These are phyloP conservation scores for Pseudocercospora pini-densiflorae DNA, from an alignment of 2,329 filamentous ascomycete genomes.

Conservation along the genomic window DNA sequence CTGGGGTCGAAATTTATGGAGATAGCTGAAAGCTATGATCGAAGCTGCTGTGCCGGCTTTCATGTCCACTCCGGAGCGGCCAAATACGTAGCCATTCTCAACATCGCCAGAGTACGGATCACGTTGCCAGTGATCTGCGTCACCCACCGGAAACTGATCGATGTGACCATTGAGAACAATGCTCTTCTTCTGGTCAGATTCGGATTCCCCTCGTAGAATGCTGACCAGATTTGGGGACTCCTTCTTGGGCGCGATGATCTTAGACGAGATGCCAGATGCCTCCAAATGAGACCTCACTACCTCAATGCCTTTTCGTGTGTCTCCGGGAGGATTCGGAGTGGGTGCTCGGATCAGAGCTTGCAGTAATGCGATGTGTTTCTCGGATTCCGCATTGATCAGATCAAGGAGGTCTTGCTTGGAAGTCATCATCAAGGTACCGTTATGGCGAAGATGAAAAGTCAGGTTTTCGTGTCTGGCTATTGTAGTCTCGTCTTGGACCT, in stretches of 20 bases:
- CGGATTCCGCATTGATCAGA: constrained; percentile 34
- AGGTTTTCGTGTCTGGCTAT: not conserved
- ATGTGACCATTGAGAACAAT: constrained; percentile 51
- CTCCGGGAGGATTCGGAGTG: constrained; percentile 47
- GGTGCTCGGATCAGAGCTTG: constrained; percentile 42
- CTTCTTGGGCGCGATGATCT: constrained; percentile 39
- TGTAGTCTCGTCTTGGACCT: not conserved
- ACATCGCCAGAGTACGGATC: constrained; percentile 46
- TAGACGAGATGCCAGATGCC: constrained; percentile 23
- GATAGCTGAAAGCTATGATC: constrained; percentile 45
- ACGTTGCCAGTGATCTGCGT: constrained; percentile 41
- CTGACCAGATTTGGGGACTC: constrained; percentile 44
- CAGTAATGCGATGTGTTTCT: constrained; percentile 38
- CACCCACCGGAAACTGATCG: constrained; percentile 47
- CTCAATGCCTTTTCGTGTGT: constrained; percentile 42
- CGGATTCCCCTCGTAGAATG: constrained; percentile 33
- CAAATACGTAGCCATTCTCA: constrained; percentile 41
- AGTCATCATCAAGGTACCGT: not conserved
- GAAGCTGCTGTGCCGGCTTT: constrained; percentile 49
- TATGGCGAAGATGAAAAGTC: not conserved
- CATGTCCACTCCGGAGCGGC: constrained; percentile 50
- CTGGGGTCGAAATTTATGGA: constrained; percentile 30
- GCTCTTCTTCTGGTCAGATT: constrained; percentile 24
- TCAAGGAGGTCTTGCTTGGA: constrained; percentile 33
- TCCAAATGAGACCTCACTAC: constrained; percentile 41